Conservation (phyloP, 495 filamentous ascomycete genomes). For the Jackrogersella minutella region DNA sequence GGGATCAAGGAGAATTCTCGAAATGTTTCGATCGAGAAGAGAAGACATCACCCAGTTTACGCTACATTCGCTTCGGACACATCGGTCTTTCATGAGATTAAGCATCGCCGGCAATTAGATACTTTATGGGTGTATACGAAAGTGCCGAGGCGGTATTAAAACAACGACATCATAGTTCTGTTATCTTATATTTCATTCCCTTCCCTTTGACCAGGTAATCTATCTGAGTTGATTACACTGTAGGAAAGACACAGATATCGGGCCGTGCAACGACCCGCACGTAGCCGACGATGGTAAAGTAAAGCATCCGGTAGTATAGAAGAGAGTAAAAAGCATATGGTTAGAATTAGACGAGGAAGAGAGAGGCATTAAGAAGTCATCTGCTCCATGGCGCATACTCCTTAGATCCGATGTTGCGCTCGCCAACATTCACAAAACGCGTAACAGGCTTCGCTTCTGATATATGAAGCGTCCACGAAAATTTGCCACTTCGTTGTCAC, state of each 20-base stretch:
- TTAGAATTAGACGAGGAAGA: background rate
- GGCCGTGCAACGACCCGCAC: conserved; percentile 11
- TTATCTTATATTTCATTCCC: background rate
- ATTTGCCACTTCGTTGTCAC: background rate
- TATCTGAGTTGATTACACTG: conserved; percentile 11
- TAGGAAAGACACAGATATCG: conserved; percentile 15
- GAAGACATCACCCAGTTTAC: background rate
- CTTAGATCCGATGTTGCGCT: conserved; percentile 24
- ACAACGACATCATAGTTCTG: conserved; percentile 14
- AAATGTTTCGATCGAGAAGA: conserved; percentile 11
- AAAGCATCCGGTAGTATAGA: background rate
- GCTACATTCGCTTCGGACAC: background rate
- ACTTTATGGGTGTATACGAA: conserved; percentile 9
- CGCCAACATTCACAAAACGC: conserved; percentile 9
- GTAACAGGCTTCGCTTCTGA: conserved; percentile 1
- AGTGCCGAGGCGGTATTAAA: conserved; percentile 12
- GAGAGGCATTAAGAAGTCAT: conserved; percentile 2
- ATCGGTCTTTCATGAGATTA: conserved; percentile 1
- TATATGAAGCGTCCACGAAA: conserved; percentile 21
- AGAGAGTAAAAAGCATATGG: background rate
- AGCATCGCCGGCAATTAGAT: background rate
- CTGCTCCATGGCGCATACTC: conserved; percentile 14
- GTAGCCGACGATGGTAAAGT: conserved; percentile 18
- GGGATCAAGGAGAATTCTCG: conserved; percentile 7
- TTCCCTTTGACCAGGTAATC: conserved; percentile 17